Evolutionary conservation across 2,329 filamentous ascomycete species (phyloP).

Genomic region (Alternaria sp.): DNA sequence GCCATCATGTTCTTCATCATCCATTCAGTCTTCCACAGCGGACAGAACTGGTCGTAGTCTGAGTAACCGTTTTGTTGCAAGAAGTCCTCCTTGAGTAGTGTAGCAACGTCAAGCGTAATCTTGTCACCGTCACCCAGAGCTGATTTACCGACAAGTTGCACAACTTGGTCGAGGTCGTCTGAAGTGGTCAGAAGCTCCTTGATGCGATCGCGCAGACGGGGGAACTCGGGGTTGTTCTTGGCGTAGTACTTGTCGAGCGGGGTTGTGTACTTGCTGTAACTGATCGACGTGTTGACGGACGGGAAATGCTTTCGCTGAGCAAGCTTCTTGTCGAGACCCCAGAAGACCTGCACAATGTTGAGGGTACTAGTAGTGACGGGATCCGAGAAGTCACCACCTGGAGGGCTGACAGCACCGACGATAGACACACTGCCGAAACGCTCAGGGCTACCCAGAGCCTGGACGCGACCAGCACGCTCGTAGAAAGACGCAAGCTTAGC

Average conservation of each 20-base stretch:
- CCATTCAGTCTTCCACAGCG: slow-evolving; percentile 99
- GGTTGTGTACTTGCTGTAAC: slow-evolving; percentile 95
- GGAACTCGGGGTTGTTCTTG: slow-evolving; percentile 93
- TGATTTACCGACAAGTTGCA: slow-evolving; percentile 97
- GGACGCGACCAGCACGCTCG: slow-evolving; percentile 91
- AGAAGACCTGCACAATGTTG: slow-evolving; percentile 98
- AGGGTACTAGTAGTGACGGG: slow-evolving; percentile 94
- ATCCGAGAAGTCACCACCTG: slow-evolving; percentile 98
- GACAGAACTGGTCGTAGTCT: slow-evolving; percentile 99
- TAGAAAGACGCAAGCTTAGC: slow-evolving; percentile 99
- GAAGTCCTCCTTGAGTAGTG: slow-evolving; percentile 96
- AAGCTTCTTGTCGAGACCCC: slow-evolving; percentile 99
- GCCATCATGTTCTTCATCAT: slow-evolving; percentile 99
- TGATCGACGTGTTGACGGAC: slow-evolving; percentile 92
- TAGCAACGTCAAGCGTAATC: slow-evolving; percentile 93
- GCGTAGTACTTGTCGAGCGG: slow-evolving; percentile 93
- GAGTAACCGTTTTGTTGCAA: slow-evolving; percentile 99
- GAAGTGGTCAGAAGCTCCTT: slow-evolving; percentile 93
- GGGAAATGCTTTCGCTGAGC: slow-evolving; percentile 99
- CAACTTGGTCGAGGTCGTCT: slow-evolving; percentile 97
- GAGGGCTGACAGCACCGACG: slow-evolving; percentile 95
- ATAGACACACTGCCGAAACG: slow-evolving; percentile 94
- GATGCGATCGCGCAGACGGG: slow-evolving; percentile 88
- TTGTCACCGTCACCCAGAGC: slow-evolving; percentile 96
- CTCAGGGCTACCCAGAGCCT: slow-evolving; percentile 86